phyloP scores from a whole-genome alignment of 805 yeast species.

The Suhomyces kilbournensis region DNA sequence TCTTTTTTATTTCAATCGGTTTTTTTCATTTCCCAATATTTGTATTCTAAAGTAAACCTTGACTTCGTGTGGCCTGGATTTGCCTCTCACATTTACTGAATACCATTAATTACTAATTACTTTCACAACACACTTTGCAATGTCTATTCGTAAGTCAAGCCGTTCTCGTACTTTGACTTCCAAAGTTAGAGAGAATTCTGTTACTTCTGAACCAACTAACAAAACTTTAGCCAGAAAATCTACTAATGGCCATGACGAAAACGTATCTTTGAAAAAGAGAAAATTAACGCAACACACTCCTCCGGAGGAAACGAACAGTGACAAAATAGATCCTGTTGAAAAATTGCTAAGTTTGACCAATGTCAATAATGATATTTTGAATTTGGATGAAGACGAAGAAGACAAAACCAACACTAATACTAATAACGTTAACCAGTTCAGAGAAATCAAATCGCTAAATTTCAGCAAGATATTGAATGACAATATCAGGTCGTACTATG shows the following conservation, averaged over 20 bases:
- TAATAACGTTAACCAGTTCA: neutral
- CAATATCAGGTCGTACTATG: slow-evolving; percentile 33
- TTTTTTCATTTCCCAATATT: neutral
- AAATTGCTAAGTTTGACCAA: slow-evolving; percentile 36
- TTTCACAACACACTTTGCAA: slow-evolving; percentile 2
- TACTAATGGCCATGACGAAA: slow-evolving; percentile 5
- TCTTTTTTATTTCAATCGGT: neutral
- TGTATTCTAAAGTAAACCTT: neutral
- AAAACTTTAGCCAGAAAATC: slow-evolving; percentile 8
- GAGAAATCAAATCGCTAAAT: slow-evolving; percentile 19
- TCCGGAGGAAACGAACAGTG: slow-evolving; percentile 15
- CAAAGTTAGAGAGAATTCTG: slow-evolving; percentile 12
- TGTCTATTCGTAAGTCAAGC: slow-evolving; percentile 31
- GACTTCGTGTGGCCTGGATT: slow-evolving; percentile 2
- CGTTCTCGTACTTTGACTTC: slow-evolving; percentile 23
- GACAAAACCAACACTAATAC: neutral
- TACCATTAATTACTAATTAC: neutral
- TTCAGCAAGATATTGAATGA: slow-evolving; percentile 39
- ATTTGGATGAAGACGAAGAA: slow-evolving; percentile 16
- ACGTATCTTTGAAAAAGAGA: slow-evolving; percentile 1
- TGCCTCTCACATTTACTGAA: neutral
- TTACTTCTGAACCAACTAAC: slow-evolving; percentile 5
- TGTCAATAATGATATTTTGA: slow-evolving; percentile 29
- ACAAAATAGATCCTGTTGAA: slow-evolving; percentile 43
- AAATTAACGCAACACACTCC: slow-evolving; percentile 3